phyloP scores from a whole-genome alignment of 2,329 filamentous ascomycete species.

The Graphium sp. region DNA sequence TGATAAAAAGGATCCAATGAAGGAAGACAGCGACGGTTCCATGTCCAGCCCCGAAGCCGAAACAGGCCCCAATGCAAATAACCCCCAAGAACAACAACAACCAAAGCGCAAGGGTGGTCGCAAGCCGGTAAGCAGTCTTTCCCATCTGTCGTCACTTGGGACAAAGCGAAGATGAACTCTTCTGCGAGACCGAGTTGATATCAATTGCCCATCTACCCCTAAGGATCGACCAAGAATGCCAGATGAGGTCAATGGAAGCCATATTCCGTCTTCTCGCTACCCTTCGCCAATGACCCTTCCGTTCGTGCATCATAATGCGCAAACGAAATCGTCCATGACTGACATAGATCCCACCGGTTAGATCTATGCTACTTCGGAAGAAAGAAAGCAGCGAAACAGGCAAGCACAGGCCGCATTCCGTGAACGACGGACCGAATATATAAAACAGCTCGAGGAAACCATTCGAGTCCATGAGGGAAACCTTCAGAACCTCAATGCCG shows the following conservation, averaged over 20 bases:
- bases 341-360: no score
- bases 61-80: slow-evolving; percentile 15
- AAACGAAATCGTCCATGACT: neutral
- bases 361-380: slow-evolving; percentile 98
- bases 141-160: neutral
- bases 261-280: neutral
- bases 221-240: neutral
- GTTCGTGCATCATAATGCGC: neutral
- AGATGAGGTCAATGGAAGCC: neutral
- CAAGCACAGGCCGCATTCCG: slow-evolving; percentile 96
- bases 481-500: slow-evolving; percentile 80
- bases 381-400: slow-evolving; percentile 91
- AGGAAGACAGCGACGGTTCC: slow-evolving; percentile 46
- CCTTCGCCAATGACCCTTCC: neutral
- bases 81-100: slow-evolving; percentile 36
- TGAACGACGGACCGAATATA: slow-evolving; percentile 94
- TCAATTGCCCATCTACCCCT: neutral
- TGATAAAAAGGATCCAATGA: slow-evolving; percentile 38
- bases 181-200: neutral
- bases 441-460: slow-evolving; percentile 94
- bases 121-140: slow-evolving; percentile 68
- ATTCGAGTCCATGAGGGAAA: slow-evolving; percentile 96
- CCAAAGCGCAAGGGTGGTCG: slow-evolving; percentile 95
- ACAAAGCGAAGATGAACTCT: neutral
- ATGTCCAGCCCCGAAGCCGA: slow-evolving; percentile 44